phyloP scores from a whole-genome alignment of 257 asterid species.

The Solanum appendiculatum region DNA sequence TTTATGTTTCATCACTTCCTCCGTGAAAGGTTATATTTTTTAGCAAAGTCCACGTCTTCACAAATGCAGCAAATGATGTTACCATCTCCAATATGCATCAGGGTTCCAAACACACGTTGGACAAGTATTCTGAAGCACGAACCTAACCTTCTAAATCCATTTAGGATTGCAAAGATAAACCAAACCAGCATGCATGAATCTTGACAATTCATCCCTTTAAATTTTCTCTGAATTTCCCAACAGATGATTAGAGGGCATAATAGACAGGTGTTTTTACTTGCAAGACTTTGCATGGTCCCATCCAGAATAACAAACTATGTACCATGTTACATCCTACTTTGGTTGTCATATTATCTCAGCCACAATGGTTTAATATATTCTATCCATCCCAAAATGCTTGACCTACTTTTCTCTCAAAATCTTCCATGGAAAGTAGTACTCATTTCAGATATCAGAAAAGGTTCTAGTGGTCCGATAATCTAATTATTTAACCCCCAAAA shows the following conservation, averaged over 20 bases:
- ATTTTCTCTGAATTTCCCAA: not conserved
- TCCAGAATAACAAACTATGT: not conserved
- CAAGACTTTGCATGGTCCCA: not conserved
- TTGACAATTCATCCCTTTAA: too few species aligned
- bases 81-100: not conserved
- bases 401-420: not conserved
- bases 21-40: not conserved
- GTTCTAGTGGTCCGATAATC: not conserved
- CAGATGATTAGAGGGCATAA: not conserved
- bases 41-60: not conserved
- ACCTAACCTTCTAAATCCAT: not conserved
- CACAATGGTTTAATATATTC: too few species aligned
- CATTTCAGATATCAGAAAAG: not conserved
- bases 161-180: not conserved
- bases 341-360: too few species aligned
- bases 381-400: too few species aligned
- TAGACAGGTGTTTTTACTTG: not conserved
- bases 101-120: not conserved
- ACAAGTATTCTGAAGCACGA: not conserved
- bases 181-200: too few species aligned
- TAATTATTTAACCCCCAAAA: not conserved
- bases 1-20: not conserved
- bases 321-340: not conserved
- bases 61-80: not conserved
- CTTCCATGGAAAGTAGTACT: not conserved